Base-by-base conservation (phyloP, 768 basidiomycete species). In the Kwoniella dejecticola region DNA sequence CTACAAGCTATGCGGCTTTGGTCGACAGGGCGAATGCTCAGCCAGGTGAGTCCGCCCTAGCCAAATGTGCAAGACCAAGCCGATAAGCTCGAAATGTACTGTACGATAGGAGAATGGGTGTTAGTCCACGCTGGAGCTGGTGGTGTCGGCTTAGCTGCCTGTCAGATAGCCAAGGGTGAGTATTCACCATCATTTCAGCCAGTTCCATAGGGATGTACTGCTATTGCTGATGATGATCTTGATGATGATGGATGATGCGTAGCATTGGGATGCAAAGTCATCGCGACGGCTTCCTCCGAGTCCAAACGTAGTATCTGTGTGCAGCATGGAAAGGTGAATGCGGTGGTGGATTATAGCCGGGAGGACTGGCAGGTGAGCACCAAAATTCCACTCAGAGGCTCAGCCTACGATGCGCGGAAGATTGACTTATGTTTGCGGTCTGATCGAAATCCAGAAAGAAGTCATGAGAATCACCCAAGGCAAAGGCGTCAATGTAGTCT, bases 81-180 rank as follows among this genome's bases (percentile, higher is more conserved):
- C 13, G 13, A 23, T 15, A 13, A 12, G 30, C 38, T 50, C 4
- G 33, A 36, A 36, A 48, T 1, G 44, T 19, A 24, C 1, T 19
- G 3, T 4, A 15, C 10, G 4, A 36, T 56, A 89, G 89, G 89
- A 21, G 95, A 97, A 80, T 92, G 88, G 85, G 85, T 96, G 2
- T 85, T 99, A 2, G 87, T 98, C 3, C 91, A 91, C 50, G 95
- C 93, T 6, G 90, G 90, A n/a, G 95, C 94, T 1, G 95, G 95
- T 2, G 95, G 93, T 12, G 93, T 98, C 4, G 94, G 94, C 0
- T 86, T 95, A 52, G 87, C 88, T 5, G 94, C 95, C 6, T 86
- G 93, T 17, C 95, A 97, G 75, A 83, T 97, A 55, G 94, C 91
- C 21, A 96, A 96, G 84, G 87, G 91, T 90, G 31, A 36, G 75